Evolutionary conservation across 306 rosid genomes (phyloP).

Genomic region (Prunus campanulata): DNA sequence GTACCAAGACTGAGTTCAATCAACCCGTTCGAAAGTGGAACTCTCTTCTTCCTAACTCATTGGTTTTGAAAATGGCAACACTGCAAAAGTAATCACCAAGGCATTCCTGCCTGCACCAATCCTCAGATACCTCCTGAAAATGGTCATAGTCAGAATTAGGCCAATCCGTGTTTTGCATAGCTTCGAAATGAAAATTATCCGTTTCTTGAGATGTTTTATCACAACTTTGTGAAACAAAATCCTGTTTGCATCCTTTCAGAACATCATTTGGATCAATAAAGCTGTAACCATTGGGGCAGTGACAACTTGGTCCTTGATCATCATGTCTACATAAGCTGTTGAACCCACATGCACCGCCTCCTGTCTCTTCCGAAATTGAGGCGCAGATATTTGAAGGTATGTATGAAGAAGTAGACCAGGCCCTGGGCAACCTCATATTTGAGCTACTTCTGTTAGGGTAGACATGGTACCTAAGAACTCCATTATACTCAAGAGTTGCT

Average conservation of each 20-base stretch:
- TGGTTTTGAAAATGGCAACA: constrained; percentile 2
- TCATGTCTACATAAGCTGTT: constrained; percentile 34
- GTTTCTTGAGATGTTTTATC: constrained; percentile 1
- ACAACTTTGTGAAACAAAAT: constrained; percentile 40
- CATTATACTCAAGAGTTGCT: constrained; percentile 49
- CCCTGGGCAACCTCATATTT: not conserved
- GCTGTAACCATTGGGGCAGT: constrained; percentile 27
- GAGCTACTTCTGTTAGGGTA: constrained; percentile 4
- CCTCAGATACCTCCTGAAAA: constrained; percentile 1
- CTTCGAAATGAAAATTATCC: constrained; percentile 20
- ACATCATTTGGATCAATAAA: constrained; percentile 36
- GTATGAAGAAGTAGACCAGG: not conserved
- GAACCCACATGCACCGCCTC: constrained; percentile 26
- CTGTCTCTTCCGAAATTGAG: not conserved
- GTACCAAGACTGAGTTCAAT: not conserved
- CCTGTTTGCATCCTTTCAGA: constrained; percentile 36
- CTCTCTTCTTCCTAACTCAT: constrained; percentile 28
- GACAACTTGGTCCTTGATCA: constrained; percentile 23
- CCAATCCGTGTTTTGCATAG: constrained; percentile 18
- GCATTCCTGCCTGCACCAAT: constrained; percentile 29
- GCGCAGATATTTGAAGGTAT: constrained; percentile 21
- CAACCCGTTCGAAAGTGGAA: constrained; percentile 36
- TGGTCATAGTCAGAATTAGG: constrained; percentile 22
- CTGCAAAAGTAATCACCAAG: constrained; percentile 35
- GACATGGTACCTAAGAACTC: constrained; percentile 18